phyloP scores from a whole-genome alignment of 768 basidiomycete genomes.

The Chalciporus pseudorubinellus region DNA sequence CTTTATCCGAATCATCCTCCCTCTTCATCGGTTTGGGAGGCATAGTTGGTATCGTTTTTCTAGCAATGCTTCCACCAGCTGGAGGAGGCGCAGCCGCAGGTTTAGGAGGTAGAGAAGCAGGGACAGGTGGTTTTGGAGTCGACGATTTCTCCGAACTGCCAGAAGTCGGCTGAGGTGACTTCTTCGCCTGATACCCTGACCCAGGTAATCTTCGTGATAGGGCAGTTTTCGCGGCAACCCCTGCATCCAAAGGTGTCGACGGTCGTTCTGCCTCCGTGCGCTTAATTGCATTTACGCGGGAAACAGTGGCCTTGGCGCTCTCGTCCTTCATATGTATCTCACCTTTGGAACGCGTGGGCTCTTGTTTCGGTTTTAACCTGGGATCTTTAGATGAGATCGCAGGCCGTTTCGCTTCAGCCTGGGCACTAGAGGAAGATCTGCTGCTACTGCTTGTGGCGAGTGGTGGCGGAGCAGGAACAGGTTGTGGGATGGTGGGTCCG shows the following conservation, averaged over 20 bases:
- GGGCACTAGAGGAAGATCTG: slow-evolving; percentile 24
- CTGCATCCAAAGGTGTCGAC: slow-evolving; percentile 17
- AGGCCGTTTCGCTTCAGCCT: slow-evolving; percentile 41
- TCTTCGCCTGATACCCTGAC: slow-evolving; percentile 45
- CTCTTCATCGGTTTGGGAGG: slow-evolving; percentile 20
- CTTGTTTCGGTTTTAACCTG: slow-evolving; percentile 39
- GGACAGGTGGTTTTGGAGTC: slow-evolving; percentile 23
- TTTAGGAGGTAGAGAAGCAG: slow-evolving; percentile 35
- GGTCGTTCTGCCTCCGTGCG: slow-evolving; percentile 23
- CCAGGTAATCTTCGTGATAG: slow-evolving; percentile 42
- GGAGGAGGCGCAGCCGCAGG: slow-evolving; percentile 30
- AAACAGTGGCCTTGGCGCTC: slow-evolving; percentile 27
- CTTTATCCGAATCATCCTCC: slow-evolving; percentile 30
- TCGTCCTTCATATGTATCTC: slow-evolving; percentile 41
- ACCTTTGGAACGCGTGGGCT: slow-evolving; percentile 30
- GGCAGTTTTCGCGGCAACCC: slow-evolving; percentile 17
- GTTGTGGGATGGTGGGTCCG: slow-evolving; percentile 8
- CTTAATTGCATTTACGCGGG: slow-evolving; percentile 32
- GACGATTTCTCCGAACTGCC: slow-evolving; percentile 23
- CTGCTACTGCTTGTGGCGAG: slow-evolving; percentile 17
- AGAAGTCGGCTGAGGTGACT: slow-evolving; percentile 24
- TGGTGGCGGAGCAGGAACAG: slow-evolving; percentile 17
- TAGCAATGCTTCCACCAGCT: slow-evolving; percentile 25
- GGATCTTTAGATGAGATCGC: slow-evolving; percentile 45
- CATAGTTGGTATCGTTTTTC: slow-evolving; percentile 26